Evolutionary conservation across 441 rosid species (phyloP).

Genomic region (Breynia disticha): DNA sequence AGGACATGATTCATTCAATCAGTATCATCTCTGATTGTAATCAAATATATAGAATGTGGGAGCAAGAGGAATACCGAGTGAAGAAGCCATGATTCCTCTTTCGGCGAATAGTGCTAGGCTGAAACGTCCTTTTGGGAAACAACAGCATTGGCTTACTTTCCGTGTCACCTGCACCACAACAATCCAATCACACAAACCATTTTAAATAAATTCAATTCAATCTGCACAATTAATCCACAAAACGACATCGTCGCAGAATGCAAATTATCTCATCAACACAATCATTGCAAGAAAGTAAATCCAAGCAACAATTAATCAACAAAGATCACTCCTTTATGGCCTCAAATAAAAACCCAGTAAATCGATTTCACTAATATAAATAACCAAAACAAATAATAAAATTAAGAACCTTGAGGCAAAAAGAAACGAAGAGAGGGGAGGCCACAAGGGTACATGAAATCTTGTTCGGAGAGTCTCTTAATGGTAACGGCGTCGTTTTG

Average conservation of each 20-base stretch:
- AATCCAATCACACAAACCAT: background rate
- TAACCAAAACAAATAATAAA: too few relatives aligned
- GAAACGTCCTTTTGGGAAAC: slow-evolving; percentile 74
- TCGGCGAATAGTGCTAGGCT: slow-evolving; percentile 73
- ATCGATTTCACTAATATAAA: too few relatives aligned
- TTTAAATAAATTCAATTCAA: too few relatives aligned
- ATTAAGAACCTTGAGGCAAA: slow-evolving; percentile 61
- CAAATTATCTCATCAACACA: too few relatives aligned
- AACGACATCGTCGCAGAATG: too few relatives aligned
- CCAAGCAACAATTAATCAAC: too few relatives aligned
- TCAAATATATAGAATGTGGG: background rate
- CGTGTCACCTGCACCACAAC: slow-evolving; percentile 38
- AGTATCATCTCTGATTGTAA: background rate
- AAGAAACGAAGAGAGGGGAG: slow-evolving; percentile 80
- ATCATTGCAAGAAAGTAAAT: too few relatives aligned
- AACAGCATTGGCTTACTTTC: slow-evolving; percentile 65
- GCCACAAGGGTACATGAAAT: slow-evolving; percentile 47
- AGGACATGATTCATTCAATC: background rate
- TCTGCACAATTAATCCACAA: too few relatives aligned
- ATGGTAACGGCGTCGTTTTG: slow-evolving; percentile 26
- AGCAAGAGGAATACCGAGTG: slow-evolving; percentile 50
- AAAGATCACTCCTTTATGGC: too few relatives aligned
- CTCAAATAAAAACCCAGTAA: too few relatives aligned
- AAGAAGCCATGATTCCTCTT: slow-evolving; percentile 89
- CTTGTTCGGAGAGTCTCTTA: slow-evolving; percentile 23